A percentile compares a stretch with the other conserved stretches of the same genome.
These are phyloP conservation scores for Leishmania tarentolae DNA, from an alignment of 208 protist genomes.

Conservation along the genomic window DNA sequence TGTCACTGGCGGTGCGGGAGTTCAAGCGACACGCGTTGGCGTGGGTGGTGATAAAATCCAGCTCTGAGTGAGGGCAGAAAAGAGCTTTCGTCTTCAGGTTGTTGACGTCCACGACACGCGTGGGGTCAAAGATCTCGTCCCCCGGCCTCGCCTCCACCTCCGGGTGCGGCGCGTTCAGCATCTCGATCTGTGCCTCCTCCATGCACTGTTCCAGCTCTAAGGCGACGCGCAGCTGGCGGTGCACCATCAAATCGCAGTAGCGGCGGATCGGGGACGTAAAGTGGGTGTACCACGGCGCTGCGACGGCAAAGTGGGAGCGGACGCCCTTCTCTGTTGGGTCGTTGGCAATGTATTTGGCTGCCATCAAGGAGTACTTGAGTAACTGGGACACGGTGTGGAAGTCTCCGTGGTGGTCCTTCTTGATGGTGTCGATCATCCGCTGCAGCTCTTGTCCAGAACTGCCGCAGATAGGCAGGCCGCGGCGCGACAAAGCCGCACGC, in stretches of 20 bases:
- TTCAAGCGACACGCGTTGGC: constrained; percentile 62
- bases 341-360: constrained; percentile 84
- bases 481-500: constrained; percentile 20
- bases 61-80: constrained; percentile 53
- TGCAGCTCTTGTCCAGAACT: constrained; percentile 56
- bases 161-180: constrained; percentile 22
- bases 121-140: constrained; percentile 25
- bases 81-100: constrained; percentile 38
- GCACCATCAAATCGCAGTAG: constrained; percentile 93
- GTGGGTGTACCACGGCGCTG: constrained; percentile 91
- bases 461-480: constrained; percentile 43
- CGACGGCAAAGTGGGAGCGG: constrained; percentile 90
- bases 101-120: constrained; percentile 36
- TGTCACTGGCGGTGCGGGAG: constrained; percentile 54
- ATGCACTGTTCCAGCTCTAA: constrained; percentile 77
- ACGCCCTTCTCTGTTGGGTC: constrained; percentile 33
- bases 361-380: constrained; percentile 74
- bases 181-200: constrained; percentile 27
- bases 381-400: constrained; percentile 63
- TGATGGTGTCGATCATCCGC: constrained; percentile 37
- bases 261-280: constrained; percentile 95
- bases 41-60: constrained; percentile 56
- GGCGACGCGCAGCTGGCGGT: constrained; percentile 85
- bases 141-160: constrained; percentile 19
- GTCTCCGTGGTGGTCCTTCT: constrained; percentile 18